Conservation (phyloP, 371 early-diverging fungal genomes). For the Catenaria anguillulae region DNA sequence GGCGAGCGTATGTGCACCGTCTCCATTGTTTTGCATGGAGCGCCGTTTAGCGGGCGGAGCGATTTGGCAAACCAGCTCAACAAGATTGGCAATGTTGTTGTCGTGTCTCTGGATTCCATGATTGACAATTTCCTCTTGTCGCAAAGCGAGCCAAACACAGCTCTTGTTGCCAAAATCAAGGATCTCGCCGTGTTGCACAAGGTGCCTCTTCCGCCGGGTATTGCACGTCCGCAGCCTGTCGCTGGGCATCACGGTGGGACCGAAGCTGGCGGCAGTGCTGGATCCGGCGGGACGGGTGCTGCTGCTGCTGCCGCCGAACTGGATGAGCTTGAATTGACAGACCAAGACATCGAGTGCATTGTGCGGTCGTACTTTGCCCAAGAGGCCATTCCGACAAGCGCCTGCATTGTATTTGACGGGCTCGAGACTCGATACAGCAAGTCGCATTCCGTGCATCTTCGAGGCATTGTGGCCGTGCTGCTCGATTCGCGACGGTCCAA, state of each 20-base stretch:
- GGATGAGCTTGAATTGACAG: constrained; percentile 16
- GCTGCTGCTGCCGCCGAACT: not conserved
- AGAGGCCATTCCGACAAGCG: constrained; percentile 21
- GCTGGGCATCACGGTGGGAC: no score
- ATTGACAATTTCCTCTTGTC: constrained; percentile 12
- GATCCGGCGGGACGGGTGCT: not conserved
- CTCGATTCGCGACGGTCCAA: constrained; percentile 15
- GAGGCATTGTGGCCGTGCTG: constrained; percentile 17
- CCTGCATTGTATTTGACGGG: constrained; percentile 27
- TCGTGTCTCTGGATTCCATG: constrained; percentile 26
- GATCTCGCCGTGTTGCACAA: not conserved
- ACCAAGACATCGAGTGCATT: constrained; percentile 22
- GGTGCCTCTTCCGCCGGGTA: no score
- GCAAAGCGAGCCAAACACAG: not conserved
- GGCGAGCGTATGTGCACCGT: not conserved
- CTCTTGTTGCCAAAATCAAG: constrained; percentile 2
- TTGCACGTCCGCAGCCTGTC: no score
- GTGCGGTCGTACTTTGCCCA: constrained; percentile 16
- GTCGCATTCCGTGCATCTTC: constrained; percentile 13
- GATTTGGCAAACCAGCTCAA: constrained; percentile 20
- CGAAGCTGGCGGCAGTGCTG: no score
- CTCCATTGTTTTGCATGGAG: constrained; percentile 30
- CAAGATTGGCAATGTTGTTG: constrained; percentile 16
- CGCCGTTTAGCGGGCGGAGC: constrained; percentile 34
- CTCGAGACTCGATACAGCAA: constrained; percentile 26